Percentiles rank a stretch among this genome's conserved stretches.
Evolutionary conservation across 148 eudicot species (phyloP).

Genomic region (Spergularia bocconei): DNA sequence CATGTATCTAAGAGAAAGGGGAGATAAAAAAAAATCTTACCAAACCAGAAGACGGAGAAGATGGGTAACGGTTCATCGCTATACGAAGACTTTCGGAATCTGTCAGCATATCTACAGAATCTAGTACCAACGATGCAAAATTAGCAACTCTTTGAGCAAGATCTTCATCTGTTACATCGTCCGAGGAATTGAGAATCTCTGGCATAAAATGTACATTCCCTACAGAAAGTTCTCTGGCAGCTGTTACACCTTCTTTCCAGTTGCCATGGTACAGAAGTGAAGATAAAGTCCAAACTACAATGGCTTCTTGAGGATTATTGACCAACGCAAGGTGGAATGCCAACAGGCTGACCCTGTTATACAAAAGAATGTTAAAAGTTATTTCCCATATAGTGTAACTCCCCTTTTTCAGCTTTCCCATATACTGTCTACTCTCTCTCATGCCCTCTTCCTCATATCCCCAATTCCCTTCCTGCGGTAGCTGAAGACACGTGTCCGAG

Average conservation of each 20-base stretch:
- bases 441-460: neutral
- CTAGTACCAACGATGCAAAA: slow-evolving; percentile 42
- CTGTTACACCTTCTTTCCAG: slow-evolving; percentile 59
- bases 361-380: neutral
- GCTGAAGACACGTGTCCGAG: neutral
- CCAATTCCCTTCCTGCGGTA: neutral
- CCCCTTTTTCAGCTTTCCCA: neutral
- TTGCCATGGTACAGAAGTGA: slow-evolving; percentile 63
- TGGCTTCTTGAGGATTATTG: slow-evolving; percentile 62
- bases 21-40: slow-evolving; percentile 37
- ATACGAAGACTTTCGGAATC: slow-evolving; percentile 37
- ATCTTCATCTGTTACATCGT: slow-evolving; percentile 47
- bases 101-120: slow-evolving; percentile 48
- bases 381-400: neutral
- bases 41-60: slow-evolving; percentile 40
- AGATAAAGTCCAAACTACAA: slow-evolving; percentile 65
- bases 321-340: slow-evolving; percentile 76
- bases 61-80: slow-evolving; percentile 57
- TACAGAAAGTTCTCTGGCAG: slow-evolving; percentile 50
- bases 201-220: slow-evolving; percentile 41
- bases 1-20: neutral
- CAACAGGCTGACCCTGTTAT: slow-evolving; percentile 72
- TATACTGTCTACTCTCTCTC: neutral
- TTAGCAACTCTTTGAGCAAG: slow-evolving; percentile 53
- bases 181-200: slow-evolving; percentile 44